Base-by-base conservation (phyloP, 1,139 yeast species). In the Geotrichum cucujoidarum region DNA sequence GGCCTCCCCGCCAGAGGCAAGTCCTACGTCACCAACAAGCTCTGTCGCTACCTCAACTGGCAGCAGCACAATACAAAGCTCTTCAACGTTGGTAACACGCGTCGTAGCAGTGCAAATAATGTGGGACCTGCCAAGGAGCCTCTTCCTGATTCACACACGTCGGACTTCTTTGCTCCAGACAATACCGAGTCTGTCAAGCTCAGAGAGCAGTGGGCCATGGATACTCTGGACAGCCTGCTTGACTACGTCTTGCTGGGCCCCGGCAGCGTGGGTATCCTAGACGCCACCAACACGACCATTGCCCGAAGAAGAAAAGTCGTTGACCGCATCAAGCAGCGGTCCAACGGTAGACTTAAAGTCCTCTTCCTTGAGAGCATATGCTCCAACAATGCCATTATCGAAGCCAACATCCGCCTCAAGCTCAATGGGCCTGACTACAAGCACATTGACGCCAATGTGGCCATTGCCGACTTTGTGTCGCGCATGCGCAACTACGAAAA, bases 141-240 rank as follows among this genome's bases (percentile, higher is more conserved):
- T 1, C 68, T 85, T 45, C 87, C 92, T 0, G 94, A 83, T 59
- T 71, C 24, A 53, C 60, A 5, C 41, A 77, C 78, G 51, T 96
- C 97, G 0, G 83, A 77, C 52, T 92, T 92, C 63, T 92, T 92
- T 69, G 78, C 84, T 38, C 97, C 97, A 0, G 81, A 79, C 52
- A 89, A 92, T 62, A 68, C 73, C 41, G 71, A 77, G 30, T 80
- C 84, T 22, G 80, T 80, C 13, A 71, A 75, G 25, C 71, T 89
- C 45, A 76, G 97, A 53, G 97, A 92, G 58, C 79, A 83, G 64
- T 90, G 97, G 97, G 98, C 98, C 0, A 82, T 85, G 81, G 96
- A 90, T 56, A 92, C 97, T 0, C 71, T 92, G 51, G 95, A 88
- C 53, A 86, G 84, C 60, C 68, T 92, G 53, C 72, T 92, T 34